Evolutionary conservation across 345 rosid species (phyloP).

Genomic region (Turnera subulata): DNA sequence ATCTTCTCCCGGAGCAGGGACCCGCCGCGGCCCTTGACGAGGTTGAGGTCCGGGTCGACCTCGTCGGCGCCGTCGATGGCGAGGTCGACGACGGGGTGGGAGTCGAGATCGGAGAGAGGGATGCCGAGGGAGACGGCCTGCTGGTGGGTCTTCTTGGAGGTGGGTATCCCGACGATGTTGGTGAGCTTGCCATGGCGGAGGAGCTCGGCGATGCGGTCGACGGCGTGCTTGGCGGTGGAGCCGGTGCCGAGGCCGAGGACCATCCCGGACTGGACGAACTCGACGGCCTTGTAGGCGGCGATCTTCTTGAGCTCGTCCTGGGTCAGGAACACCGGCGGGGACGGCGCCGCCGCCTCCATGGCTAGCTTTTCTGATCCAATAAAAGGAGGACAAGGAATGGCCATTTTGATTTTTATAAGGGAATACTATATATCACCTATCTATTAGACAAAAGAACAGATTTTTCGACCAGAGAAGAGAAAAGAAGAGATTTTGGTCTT

Average conservation of each 20-base stretch:
- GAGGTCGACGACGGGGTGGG: constrained; percentile 59
- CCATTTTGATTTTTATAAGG: constrained; percentile 29
- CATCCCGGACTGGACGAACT: constrained; percentile 85
- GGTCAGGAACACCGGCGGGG: constrained; percentile 35
- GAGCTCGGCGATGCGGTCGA: constrained; percentile 77
- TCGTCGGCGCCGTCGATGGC: constrained; percentile 97
- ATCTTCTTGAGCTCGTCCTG: constrained; percentile 72
- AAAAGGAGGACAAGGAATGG: constrained; percentile 42
- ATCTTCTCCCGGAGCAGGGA: constrained; percentile 84
- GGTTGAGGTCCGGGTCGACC: constrained; percentile 70
- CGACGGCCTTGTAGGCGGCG: constrained; percentile 85
- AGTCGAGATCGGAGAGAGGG: constrained; percentile 74
- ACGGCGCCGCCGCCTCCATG: background rate
- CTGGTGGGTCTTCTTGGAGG: constrained; percentile 60
- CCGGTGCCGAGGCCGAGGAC: constrained; percentile 96
- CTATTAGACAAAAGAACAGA: too few species aligned
- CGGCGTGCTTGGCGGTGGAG: constrained; percentile 92
- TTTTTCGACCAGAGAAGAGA: too few species aligned
- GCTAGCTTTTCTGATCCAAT: constrained; percentile 17
- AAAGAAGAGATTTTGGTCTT: too few species aligned
- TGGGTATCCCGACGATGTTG: constrained; percentile 75
- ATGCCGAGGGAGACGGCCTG: constrained; percentile 77
- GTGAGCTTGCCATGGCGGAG: constrained; percentile 61
- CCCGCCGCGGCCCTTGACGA: constrained; percentile 92
- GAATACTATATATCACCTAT: too few species aligned